Conservation (phyloP, 1,139 yeast species). For the Sporopachydermia cereana region DNA sequence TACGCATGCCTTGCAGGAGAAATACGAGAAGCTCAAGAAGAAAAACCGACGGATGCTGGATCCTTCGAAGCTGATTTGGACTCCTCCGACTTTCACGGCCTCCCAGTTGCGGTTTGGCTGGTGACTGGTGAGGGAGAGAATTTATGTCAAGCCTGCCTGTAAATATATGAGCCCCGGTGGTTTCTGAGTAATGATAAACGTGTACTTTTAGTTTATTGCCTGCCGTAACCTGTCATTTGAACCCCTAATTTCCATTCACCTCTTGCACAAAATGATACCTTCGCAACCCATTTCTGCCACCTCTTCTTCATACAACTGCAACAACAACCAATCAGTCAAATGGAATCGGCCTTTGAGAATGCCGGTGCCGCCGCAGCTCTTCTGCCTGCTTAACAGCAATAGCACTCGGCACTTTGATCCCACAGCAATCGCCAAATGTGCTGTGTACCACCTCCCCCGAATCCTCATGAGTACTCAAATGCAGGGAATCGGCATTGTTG, state of each 20-base stretch:
- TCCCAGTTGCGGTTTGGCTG: slow-evolving; percentile 93
- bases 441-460: slow-evolving; percentile 20
- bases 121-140: slow-evolving; percentile 29
- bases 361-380: too few species aligned
- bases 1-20: slow-evolving; percentile 69
- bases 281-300: too few species aligned
- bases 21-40: slow-evolving; percentile 61
- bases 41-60: slow-evolving; percentile 74
- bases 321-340: too few species aligned
- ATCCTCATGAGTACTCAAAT: slow-evolving; percentile 18
- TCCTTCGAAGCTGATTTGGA: slow-evolving; percentile 69
- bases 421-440: slow-evolving; percentile 98
- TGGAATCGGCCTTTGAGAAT: slow-evolving; percentile 49
- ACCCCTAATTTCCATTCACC: too few species aligned
- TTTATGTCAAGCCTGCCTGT: not conserved
- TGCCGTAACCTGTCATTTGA: too few species aligned
- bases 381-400: slow-evolving; percentile 70
- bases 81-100: slow-evolving; percentile 93
- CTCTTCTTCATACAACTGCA: too few species aligned
- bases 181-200: not conserved
- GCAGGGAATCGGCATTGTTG: slow-evolving; percentile 1
- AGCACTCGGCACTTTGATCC: slow-evolving; percentile 92
- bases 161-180: not conserved
- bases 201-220: not conserved
- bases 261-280: too few species aligned